Evolutionary conservation across 805 yeast genomes (phyloP), one percentile per base, ranked within the genome.

Genomic region (Lachancea nothofagi): DNA sequence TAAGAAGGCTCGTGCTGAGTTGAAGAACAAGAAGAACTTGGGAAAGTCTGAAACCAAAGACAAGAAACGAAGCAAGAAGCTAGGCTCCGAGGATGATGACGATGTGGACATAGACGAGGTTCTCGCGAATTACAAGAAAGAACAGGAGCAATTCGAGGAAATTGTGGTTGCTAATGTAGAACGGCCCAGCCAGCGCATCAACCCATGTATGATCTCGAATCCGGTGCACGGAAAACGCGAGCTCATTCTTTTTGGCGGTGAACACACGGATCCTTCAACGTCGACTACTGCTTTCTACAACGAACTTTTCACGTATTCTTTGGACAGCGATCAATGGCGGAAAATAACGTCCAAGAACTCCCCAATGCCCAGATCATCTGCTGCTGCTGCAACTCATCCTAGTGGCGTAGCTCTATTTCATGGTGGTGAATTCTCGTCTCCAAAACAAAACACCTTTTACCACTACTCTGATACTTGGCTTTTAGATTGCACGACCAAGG

Each of bases 401-500:
- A 77, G 88, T 2, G 97, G 97, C 8, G 67, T 89, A 2, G 74
- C 86, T 20, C 60, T 90, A 44, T 64, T 90, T 69, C 93, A 87
- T 65, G 98, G 97, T 36, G 98, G 98, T 53, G 98, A 90, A 63
- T 90, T 93, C 53, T 85, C 96, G 1, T 84, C 95, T 12, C 97
- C 97, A 3, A 90, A 90, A 53, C 98, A 90, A 61, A 78, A 86
- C 36, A 87, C 96, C 0, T 90, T 90, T 62, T 93, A 93, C 60
- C 98, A 90, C 62, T 90, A 86, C 59, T 90, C 96, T 13, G 98
- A 90, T 57, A 83, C 96, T 3, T 90, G 98, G 98, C 71, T 90
- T 33, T 67, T 90, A 44, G 97, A 93, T 54, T 75, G 89, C 1
- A 77, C 73, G 23, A 70, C 82, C 13, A 87, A 84, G 53, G 96